Percentiles rank a stretch among this genome's conserved stretches.
These are phyloP conservation scores for Phylloboletellus chloephorus DNA, from an alignment of 1,284 basidiomycete species.

Conservation along the genomic window DNA sequence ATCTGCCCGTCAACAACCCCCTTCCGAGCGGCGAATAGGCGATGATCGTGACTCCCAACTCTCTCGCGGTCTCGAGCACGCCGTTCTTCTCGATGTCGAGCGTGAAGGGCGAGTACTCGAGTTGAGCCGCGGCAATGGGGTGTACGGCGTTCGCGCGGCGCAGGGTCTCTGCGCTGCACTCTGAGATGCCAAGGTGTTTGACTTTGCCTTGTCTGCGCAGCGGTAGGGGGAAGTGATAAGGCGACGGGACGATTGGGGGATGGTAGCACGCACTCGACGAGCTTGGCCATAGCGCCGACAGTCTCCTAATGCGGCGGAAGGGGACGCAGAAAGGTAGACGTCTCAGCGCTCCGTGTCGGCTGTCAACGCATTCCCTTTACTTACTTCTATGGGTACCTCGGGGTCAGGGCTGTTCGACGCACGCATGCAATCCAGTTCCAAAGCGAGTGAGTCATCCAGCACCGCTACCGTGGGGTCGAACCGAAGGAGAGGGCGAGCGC, in stretches of 20 bases:
- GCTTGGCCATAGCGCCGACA: constrained; percentile 31
- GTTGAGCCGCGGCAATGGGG: constrained; percentile 41
- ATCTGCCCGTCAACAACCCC: constrained; percentile 40
- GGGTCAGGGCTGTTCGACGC: constrained; percentile 15
- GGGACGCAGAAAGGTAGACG: no score
- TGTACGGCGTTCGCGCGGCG: constrained; percentile 40
- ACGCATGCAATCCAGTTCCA: background rate
- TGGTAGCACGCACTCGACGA: constrained; percentile 27
- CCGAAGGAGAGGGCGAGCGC: background rate
- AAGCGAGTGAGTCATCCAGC: background rate
- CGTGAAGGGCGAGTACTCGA: constrained; percentile 43
- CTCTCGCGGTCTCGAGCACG: constrained; percentile 27
- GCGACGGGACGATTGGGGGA: background rate
- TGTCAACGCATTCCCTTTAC: background rate
- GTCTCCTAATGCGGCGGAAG: constrained; percentile 27
- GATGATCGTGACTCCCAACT: constrained; percentile 31
- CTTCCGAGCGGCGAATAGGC: constrained; percentile 43
- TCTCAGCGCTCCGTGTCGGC: background rate
- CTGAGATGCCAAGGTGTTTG: constrained; percentile 42
- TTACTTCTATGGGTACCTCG: constrained; percentile 18
- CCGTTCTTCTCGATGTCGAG: constrained; percentile 30
- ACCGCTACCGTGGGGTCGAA: background rate
- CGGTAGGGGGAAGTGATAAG: background rate
- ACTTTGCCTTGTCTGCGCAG: constrained; percentile 35
- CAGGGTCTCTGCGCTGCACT: constrained; percentile 40